Percentiles rank a stretch among this genome's conserved stretches.
phyloP scores from a whole-genome alignment of 805 yeast species.

The Babjeviella inositovora region DNA sequence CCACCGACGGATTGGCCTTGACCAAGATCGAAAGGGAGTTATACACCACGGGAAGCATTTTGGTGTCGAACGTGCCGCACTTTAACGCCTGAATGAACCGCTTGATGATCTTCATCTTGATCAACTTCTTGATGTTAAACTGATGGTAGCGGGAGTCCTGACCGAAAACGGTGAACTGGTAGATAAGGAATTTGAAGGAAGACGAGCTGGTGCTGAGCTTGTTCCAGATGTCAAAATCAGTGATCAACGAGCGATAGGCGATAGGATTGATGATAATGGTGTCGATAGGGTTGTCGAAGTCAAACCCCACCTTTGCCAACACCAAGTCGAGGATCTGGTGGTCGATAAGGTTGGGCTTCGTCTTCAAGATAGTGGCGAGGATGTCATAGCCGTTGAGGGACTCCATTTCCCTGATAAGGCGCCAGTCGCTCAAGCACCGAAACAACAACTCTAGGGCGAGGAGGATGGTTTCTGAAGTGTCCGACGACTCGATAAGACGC shows the following conservation, averaged over 20 bases:
- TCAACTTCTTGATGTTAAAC: slow-evolving; percentile 35
- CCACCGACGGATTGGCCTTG: slow-evolving; percentile 32
- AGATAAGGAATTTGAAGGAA: slow-evolving; percentile 32
- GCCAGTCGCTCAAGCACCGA: slow-evolving; percentile 25
- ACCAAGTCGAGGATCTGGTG: slow-evolving; percentile 31
- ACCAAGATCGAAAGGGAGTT: slow-evolving; percentile 21
- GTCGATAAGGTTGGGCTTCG: slow-evolving; percentile 19
- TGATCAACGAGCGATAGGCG: slow-evolving; percentile 41
- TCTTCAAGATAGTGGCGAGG: slow-evolving; percentile 32
- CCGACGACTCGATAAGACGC: slow-evolving; percentile 25
- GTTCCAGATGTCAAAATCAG: slow-evolving; percentile 51
- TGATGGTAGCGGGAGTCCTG: slow-evolving; percentile 31
- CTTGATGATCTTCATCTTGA: slow-evolving; percentile 29
- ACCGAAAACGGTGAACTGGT: slow-evolving; percentile 41
- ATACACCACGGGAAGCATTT: slow-evolving; percentile 16
- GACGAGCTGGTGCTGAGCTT: slow-evolving; percentile 3
- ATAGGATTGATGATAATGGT: slow-evolving; percentile 38
- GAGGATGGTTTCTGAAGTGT: slow-evolving; percentile 13
- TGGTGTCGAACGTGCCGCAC: slow-evolving; percentile 16
- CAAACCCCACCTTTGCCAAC: slow-evolving; percentile 39
- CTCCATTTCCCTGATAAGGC: slow-evolving; percentile 41
- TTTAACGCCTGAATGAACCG: slow-evolving; percentile 34
- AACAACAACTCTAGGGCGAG: slow-evolving; percentile 22
- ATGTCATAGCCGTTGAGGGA: slow-evolving; percentile 43
- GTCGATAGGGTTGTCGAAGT: slow-evolving; percentile 27